These are phyloP conservation scores for Nakaseomyces kungkrabaensis DNA, from an alignment of 1,139 yeast species.

Conservation along the genomic window DNA sequence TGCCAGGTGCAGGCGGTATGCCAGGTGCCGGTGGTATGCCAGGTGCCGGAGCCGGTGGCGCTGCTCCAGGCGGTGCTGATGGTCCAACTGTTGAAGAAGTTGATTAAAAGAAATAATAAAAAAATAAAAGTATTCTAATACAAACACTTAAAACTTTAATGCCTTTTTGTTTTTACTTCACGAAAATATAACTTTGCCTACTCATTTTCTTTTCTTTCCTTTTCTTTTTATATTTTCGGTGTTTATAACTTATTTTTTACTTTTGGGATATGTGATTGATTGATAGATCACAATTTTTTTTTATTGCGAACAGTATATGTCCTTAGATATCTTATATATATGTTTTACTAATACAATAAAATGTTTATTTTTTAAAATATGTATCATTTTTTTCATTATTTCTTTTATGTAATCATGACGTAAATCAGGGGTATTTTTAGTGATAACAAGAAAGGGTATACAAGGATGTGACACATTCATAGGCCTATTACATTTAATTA, in stretches of 20 bases:
- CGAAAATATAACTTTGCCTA: no score
- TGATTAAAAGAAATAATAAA: conserved; percentile 33
- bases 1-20: conserved; percentile 39
- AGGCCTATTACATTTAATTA: no score
- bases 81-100: conserved; percentile 71
- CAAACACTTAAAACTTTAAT: not conserved
- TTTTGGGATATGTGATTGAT: not conserved
- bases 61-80: conserved; percentile 32
- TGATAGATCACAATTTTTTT: not conserved
- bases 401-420: not conserved
- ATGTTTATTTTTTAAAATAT: not conserved
- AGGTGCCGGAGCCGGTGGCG: conserved; percentile 15
- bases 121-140: no score
- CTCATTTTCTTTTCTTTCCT: not conserved
- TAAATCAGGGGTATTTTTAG: no score
- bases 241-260: not conserved
- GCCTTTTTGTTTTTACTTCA: no score
- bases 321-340: no score
- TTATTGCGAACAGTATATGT: not conserved
- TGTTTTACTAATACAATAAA: not conserved
- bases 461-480: no score
- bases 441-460: no score
- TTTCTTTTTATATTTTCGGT: not conserved
- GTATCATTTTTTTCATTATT: not conserved
- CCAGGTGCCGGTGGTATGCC: conserved; percentile 17